Conservation (phyloP, 169 alveolate species). For the Plasmodium billcollinsi region DNA sequence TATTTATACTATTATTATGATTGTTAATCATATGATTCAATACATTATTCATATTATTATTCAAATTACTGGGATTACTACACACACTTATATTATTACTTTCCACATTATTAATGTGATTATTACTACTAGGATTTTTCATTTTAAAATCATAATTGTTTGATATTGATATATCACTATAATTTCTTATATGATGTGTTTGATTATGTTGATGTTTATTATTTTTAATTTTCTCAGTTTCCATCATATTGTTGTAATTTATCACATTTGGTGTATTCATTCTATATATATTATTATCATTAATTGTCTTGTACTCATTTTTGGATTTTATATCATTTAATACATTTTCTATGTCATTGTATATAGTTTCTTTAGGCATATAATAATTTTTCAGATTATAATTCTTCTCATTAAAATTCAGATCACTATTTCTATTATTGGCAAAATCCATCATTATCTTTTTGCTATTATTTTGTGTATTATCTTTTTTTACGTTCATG, state of each 20-base stretch:
- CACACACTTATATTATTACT: neutral
- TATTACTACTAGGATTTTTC: neutral
- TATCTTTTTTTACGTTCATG: constrained; percentile 13
- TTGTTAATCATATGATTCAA: neutral
- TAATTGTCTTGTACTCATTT: neutral
- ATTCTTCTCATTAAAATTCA: neutral
- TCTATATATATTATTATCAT: neutral
- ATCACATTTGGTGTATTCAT: neutral
- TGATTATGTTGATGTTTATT: neutral
- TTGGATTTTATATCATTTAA: neutral
- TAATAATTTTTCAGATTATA: neutral
- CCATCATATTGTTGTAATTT: neutral
- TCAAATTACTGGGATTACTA: too few species aligned
- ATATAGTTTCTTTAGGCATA: neutral
- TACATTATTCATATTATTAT: neutral
- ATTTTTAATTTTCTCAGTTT: neutral
- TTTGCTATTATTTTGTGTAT: neutral
- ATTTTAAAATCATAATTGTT: constrained; percentile 9
- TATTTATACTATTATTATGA: neutral
- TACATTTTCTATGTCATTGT: neutral
- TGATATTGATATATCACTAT: neutral
- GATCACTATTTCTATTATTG: neutral
- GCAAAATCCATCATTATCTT: neutral
- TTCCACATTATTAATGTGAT: neutral
- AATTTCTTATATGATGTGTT: constrained; percentile 13